A percentile compares a stretch with the other conserved stretches of the same genome.
These are phyloP conservation scores for Naganishia sp. DNA, from an alignment of 1,284 basidiomycete genomes.

Conservation along the genomic window DNA sequence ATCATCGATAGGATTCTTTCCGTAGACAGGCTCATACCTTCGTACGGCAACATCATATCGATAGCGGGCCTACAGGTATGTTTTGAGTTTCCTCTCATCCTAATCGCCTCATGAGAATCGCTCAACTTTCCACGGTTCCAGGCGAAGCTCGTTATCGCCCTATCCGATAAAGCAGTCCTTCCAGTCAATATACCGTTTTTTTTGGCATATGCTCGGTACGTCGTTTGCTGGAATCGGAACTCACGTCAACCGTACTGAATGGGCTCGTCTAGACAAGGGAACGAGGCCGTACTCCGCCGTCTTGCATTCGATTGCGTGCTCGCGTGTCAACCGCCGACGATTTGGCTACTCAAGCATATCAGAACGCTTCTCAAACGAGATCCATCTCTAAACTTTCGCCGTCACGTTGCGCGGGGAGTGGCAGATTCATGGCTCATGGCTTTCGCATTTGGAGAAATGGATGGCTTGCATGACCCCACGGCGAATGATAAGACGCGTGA, in stretches of 20 bases:
- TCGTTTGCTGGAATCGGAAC: neutral
- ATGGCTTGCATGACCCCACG: slow-evolving; percentile 36
- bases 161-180: slow-evolving; percentile 75
- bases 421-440: slow-evolving; percentile 85
- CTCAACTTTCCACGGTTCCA: neutral
- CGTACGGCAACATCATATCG: slow-evolving; percentile 90
- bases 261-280: slow-evolving; percentile 70
- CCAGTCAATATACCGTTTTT: slow-evolving; percentile 79
- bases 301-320: slow-evolving; percentile 92
- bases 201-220: slow-evolving; percentile 65
- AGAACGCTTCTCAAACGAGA: slow-evolving; percentile 87
- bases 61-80: slow-evolving; percentile 82
- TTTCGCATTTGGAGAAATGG: slow-evolving; percentile 87
- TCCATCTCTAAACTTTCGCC: slow-evolving; percentile 74
- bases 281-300: slow-evolving; percentile 85
- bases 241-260: neutral
- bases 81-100: slow-evolving; percentile 39
- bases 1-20: slow-evolving; percentile 89
- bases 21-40: slow-evolving; percentile 93
- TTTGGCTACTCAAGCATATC: slow-evolving; percentile 83
- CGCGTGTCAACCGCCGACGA: slow-evolving; percentile 64
- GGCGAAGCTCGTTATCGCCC: slow-evolving; percentile 62
- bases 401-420: slow-evolving; percentile 80
- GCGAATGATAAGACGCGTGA: slow-evolving; percentile 25
- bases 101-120: slow-evolving; percentile 14